phyloP scores from a whole-genome alignment of 202 grass and related monocot genomes.

The Schoenoplectus tabernaemontani region DNA sequence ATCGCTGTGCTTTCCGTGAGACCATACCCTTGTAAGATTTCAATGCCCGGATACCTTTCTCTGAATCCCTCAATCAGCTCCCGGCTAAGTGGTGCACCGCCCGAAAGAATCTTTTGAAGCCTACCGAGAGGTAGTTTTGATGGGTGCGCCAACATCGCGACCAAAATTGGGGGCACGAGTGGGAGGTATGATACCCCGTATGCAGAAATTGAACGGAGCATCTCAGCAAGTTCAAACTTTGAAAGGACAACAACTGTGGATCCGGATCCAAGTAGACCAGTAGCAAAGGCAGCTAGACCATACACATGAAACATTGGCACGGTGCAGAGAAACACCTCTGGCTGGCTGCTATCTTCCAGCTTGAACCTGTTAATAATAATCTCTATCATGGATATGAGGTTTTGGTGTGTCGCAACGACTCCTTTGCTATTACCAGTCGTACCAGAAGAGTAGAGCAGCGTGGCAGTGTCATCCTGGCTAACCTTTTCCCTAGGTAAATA shows the following conservation, averaged over 20 bases:
- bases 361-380: constrained; percentile 77
- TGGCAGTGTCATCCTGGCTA: constrained; percentile 72
- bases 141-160: constrained; percentile 64
- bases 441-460: constrained; percentile 92
- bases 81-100: constrained; percentile 64
- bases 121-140: constrained; percentile 43
- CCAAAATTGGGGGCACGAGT: constrained; percentile 84
- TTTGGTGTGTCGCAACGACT: constrained; percentile 81
- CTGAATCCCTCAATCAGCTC: constrained; percentile 84
- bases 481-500: constrained; percentile 30
- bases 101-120: constrained; percentile 56
- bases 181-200: constrained; percentile 80
- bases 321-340: constrained; percentile 77
- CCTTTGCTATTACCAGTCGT: constrained; percentile 94
- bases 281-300: constrained; percentile 85
- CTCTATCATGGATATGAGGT: constrained; percentile 88
- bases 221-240: constrained; percentile 77
- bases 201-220: constrained; percentile 58
- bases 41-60: constrained; percentile 72
- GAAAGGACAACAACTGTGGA: constrained; percentile 79
- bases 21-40: constrained; percentile 83
- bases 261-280: constrained; percentile 74
- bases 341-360: constrained; percentile 34
- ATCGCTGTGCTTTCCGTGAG: constrained; percentile 91
- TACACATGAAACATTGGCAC: constrained; percentile 98